Evolutionary conservation across 495 filamentous ascomycete species (phyloP).

Genomic region (Penicillium herquei): DNA sequence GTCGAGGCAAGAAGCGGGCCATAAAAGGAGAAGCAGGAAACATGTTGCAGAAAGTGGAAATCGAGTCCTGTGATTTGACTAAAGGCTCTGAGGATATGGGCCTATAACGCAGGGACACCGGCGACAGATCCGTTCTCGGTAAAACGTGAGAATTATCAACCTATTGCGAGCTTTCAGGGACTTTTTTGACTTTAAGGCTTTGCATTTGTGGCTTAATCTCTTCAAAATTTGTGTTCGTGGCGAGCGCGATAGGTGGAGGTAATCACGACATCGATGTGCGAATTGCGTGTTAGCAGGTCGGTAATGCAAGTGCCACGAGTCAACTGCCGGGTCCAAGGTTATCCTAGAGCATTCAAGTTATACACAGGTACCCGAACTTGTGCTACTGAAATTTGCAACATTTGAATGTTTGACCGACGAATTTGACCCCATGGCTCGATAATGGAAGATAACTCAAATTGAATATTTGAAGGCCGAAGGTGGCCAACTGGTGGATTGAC

Average conservation of each 20-base stretch:
- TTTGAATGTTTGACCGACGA: too few relatives aligned
- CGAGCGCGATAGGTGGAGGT: slow-evolving; percentile 6
- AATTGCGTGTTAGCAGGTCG: slow-evolving; percentile 12
- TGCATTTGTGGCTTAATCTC: background rate
- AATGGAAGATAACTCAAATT: too few relatives aligned
- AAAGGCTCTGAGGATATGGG: background rate
- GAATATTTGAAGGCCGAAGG: too few relatives aligned
- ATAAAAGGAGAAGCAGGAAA: background rate
- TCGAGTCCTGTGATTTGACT: background rate
- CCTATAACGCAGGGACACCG: background rate
- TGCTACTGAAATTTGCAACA: too few relatives aligned
- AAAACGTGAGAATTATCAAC: background rate
- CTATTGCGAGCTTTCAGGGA: background rate
- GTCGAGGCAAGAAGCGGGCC: background rate
- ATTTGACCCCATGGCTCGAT: too few relatives aligned
- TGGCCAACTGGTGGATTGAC: too few relatives aligned
- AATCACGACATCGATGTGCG: slow-evolving; percentile 20
- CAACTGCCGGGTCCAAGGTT: background rate
- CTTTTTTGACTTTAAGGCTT: background rate
- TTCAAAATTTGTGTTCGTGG: background rate
- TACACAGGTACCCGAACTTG: too few relatives aligned
- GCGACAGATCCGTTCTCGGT: background rate
- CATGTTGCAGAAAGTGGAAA: background rate
- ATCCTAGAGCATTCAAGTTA: too few relatives aligned
- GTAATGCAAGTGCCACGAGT: background rate